Evolutionary conservation across 495 filamentous ascomycete genomes (phyloP).

Genomic region (Penicillium antarcticum): DNA sequence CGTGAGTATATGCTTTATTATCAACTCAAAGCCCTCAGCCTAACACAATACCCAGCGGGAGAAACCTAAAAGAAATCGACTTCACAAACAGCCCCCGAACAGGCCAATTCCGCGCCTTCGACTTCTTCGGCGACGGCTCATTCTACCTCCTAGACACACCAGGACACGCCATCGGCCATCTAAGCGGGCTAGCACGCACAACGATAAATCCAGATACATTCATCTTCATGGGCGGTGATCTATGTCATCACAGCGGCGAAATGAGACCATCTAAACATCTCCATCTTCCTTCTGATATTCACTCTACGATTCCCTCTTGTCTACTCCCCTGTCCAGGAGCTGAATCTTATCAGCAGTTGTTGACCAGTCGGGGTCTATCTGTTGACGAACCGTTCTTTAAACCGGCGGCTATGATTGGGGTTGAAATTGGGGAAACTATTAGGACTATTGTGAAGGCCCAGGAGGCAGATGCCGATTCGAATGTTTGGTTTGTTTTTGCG

Average conservation of each 20-base stretch:
- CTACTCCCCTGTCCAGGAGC: conserved; percentile 3
- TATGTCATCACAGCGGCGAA: conserved; percentile 51
- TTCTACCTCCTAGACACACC: conserved; percentile 44
- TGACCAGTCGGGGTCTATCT: neutral
- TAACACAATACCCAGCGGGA: neutral
- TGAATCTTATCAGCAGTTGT: neutral
- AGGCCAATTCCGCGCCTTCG: conserved; percentile 42
- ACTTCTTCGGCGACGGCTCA: conserved; percentile 48
- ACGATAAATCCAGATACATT: conserved; percentile 25
- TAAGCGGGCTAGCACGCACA: conserved; percentile 36
- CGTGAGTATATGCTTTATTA: conserved; percentile 21
- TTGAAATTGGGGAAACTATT: conserved; percentile 12
- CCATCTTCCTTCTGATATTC: neutral
- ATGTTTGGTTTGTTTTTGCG: conserved; percentile 50
- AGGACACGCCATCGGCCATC: conserved; percentile 40
- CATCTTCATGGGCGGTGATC: conserved; percentile 51
- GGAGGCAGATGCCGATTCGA: conserved; percentile 47
- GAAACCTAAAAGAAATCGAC: conserved; percentile 49
- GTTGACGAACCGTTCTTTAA: conserved; percentile 7
- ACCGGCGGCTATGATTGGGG: neutral
- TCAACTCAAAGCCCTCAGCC: neutral
- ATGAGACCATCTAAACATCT: conserved; percentile 43
- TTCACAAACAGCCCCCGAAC: conserved; percentile 33
- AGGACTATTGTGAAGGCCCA: conserved; percentile 43
- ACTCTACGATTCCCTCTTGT: neutral